Evolutionary conservation across 305 asterid genomes (phyloP).

Genomic region (Solanum hybrid): DNA sequence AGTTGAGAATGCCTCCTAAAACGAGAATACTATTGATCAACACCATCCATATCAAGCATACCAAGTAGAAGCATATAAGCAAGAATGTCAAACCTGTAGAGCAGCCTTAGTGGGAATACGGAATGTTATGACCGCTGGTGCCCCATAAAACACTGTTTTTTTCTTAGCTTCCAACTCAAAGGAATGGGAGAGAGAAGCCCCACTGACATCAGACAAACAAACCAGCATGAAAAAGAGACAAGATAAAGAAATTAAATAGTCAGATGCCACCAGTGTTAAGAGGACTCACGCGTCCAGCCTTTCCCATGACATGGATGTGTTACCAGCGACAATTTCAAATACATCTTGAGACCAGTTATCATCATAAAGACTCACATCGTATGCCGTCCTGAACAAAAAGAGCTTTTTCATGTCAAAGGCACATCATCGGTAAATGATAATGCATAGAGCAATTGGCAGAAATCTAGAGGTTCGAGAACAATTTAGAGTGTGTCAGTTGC

Average conservation of each 20-base stretch:
- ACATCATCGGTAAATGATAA: background rate
- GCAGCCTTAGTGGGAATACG: conserved; percentile 80
- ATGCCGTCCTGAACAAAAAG: conserved; percentile 61
- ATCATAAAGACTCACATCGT: conserved; percentile 73
- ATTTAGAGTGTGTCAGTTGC: background rate
- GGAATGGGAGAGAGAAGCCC: conserved; percentile 60
- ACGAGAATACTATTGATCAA: background rate
- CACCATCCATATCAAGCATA: conserved; percentile 1
- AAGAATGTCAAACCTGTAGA: conserved; percentile 51
- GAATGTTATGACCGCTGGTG: conserved; percentile 79
- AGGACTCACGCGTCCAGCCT: conserved; percentile 80
- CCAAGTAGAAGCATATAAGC: background rate
- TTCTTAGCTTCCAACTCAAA: conserved; percentile 80
- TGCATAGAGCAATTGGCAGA: background rate
- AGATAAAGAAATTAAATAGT: background rate
- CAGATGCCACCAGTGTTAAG: background rate
- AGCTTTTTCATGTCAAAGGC: background rate
- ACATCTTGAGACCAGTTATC: conserved; percentile 63
- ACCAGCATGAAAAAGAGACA: background rate
- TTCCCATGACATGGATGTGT: conserved; percentile 87
- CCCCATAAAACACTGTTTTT: conserved; percentile 53
- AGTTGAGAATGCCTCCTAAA: conserved; percentile 81
- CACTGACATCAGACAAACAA: conserved; percentile 35
- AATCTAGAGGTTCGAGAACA: background rate
- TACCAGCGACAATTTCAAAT: conserved; percentile 56